phyloP scores from a whole-genome alignment of 2,329 filamentous ascomycete species.

The Nemania diffusa region DNA sequence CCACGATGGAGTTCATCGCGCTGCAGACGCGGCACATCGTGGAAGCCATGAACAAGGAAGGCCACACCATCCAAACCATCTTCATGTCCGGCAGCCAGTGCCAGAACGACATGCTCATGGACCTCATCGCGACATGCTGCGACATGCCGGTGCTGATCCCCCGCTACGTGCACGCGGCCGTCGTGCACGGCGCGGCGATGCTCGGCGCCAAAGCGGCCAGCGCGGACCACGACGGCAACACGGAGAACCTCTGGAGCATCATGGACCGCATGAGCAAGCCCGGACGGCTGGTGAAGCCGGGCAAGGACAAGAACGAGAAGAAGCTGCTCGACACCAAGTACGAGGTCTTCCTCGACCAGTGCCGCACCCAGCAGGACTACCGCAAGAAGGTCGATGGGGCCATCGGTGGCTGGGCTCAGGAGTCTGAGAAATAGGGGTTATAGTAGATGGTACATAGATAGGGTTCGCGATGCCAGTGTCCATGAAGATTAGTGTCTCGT shows the following conservation, averaged over 20 bases:
- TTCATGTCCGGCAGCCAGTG: slow-evolving; percentile 99
- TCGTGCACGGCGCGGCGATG: slow-evolving; percentile 99
- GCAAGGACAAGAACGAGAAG: slow-evolving; percentile 77
- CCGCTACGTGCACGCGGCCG: slow-evolving; percentile 91
- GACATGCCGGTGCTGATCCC: slow-evolving; percentile 94
- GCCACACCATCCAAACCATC: slow-evolving; percentile 88
- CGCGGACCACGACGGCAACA: slow-evolving; percentile 78
- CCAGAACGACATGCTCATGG: slow-evolving; percentile 93
- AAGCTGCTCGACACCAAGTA: slow-evolving; percentile 88
- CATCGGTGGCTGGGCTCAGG: slow-evolving; percentile 51
- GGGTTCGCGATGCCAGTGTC: neutral
- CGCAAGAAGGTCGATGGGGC: slow-evolving; percentile 79
- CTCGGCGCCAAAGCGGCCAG: slow-evolving; percentile 96
- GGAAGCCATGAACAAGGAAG: slow-evolving; percentile 89
- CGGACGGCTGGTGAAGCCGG: slow-evolving; percentile 82
- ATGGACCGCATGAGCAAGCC: slow-evolving; percentile 99
- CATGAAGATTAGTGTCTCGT: neutral
- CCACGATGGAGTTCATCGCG: slow-evolving; percentile 97
- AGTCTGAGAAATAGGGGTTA: slow-evolving; percentile 33
- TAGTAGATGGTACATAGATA: neutral
- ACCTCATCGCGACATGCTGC: slow-evolving; percentile 89
- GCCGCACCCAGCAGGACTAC: slow-evolving; percentile 84
- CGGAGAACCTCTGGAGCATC: slow-evolving; percentile 91
- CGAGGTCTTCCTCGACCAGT: slow-evolving; percentile 94
- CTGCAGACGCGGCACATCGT: slow-evolving; percentile 97